Evolutionary conservation across 2,329 filamentous ascomycete genomes (phyloP).

Genomic region (Colletotrichum cordylinicola): DNA sequence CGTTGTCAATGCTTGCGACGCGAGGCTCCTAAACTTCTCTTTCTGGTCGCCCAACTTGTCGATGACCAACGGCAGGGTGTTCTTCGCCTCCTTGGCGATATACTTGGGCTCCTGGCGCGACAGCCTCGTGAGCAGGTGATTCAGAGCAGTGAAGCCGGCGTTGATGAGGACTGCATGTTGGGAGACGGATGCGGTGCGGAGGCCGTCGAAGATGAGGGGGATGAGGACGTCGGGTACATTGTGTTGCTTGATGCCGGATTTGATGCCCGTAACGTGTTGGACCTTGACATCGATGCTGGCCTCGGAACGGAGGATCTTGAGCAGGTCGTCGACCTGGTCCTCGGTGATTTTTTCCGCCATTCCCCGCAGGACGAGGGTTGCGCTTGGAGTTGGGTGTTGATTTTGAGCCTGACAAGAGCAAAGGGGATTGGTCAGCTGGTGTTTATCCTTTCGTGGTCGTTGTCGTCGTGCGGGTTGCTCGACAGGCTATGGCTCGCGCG

Average conservation of each 20-base stretch:
- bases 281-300: constrained; percentile 74
- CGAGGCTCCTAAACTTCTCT: constrained; percentile 80
- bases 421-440: constrained; percentile 4
- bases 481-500: not conserved
- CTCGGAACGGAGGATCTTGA: constrained; percentile 63
- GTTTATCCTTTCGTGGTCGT: not conserved
- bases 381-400: not conserved
- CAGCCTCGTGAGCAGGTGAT: constrained; percentile 85
- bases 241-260: constrained; percentile 90
- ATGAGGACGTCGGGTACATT: constrained; percentile 81
- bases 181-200: constrained; percentile 76
- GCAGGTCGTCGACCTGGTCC: constrained; percentile 61
- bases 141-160: constrained; percentile 86
- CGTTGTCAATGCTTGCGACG: constrained; percentile 77
- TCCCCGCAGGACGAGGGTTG: constrained; percentile 21
- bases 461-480: not conserved
- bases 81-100: constrained; percentile 71
- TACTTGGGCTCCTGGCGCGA: constrained; percentile 83
- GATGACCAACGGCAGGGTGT: constrained; percentile 76
- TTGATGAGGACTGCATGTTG: constrained; percentile 80
- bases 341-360: constrained; percentile 66
- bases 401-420: not conserved
- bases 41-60: constrained; percentile 89
- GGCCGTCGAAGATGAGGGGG: constrained; percentile 79
- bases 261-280: constrained; percentile 73